phyloP scores from a whole-genome alignment of 2,329 filamentous ascomycete species.

The Botryotinia convoluta region DNA sequence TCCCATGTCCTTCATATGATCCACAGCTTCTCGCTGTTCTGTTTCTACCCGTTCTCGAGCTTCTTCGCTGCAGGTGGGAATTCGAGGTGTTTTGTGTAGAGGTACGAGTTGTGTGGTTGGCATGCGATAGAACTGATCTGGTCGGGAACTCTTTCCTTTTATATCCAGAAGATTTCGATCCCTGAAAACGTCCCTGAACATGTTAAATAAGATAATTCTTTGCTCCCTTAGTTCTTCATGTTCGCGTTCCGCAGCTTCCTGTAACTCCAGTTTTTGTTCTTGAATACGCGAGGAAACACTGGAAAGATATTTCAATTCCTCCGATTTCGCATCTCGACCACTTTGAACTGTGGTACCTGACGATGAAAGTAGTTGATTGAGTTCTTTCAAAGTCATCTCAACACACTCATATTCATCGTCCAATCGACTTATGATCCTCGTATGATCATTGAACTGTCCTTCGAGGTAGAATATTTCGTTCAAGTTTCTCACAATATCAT shows the following conservation, averaged over 20 bases:
- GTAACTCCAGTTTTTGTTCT: neutral
- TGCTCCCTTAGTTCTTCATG: neutral
- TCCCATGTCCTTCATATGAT: conserved; percentile 7
- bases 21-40: neutral
- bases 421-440: neutral
- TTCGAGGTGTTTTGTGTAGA: neutral
- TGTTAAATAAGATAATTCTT: neutral
- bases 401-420: neutral
- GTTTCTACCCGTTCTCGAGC: neutral
- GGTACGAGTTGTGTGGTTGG: neutral
- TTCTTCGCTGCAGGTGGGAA: neutral
- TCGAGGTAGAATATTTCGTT: conserved; percentile 14
- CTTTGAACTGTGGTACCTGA: neutral
- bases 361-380: neutral
- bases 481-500: neutral
- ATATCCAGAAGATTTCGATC: neutral
- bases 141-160: neutral
- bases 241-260: neutral
- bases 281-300: neutral
- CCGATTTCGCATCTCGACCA: neutral
- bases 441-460: neutral
- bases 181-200: neutral
- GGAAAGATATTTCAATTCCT: neutral
- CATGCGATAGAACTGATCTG: neutral
- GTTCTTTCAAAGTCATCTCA: neutral